Conservation (phyloP, 1,284 basidiomycete genomes). For the Ceratobasidium sp. region DNA sequence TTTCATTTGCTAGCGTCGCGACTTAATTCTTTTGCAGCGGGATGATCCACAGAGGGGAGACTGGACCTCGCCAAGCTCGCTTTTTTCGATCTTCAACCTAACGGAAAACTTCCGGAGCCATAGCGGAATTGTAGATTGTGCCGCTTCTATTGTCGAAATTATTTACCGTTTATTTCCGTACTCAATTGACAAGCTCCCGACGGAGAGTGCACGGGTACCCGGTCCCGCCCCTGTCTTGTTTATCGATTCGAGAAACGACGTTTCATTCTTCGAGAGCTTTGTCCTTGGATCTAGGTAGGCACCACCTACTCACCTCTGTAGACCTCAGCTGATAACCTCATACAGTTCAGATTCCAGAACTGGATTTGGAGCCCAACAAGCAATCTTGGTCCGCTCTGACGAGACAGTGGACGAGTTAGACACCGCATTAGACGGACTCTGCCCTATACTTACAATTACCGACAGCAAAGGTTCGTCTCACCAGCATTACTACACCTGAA, state of each 20-base stretch:
- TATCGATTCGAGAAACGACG: not conserved
- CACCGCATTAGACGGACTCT: slow-evolving; percentile 71
- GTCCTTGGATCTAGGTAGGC: not conserved
- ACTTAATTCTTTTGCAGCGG: too few species aligned
- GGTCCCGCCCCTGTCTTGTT: slow-evolving; percentile 34
- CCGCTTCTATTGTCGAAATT: slow-evolving; percentile 39
- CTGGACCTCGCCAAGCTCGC: not conserved
- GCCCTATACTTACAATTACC: slow-evolving; percentile 65
- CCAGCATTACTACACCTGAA: too few species aligned
- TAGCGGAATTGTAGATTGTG: slow-evolving; percentile 46
- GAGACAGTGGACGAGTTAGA: slow-evolving; percentile 65
- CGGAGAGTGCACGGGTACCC: slow-evolving; percentile 38
- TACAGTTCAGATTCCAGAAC: not conserved
- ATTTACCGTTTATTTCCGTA: slow-evolving; percentile 42
- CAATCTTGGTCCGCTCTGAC: slow-evolving; percentile 76
- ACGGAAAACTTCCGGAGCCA: slow-evolving; percentile 48
- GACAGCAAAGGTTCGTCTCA: slow-evolving; percentile 26
- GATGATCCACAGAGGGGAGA: too few species aligned
- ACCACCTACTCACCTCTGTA: not conserved
- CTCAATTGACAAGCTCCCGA: slow-evolving; percentile 44
- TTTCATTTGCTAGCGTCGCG: too few species aligned
- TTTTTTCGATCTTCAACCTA: slow-evolving; percentile 41
- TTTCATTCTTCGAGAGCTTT: not conserved
- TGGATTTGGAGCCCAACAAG: slow-evolving; percentile 40
- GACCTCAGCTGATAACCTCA: not conserved